A percentile compares a stretch with the other conserved stretches of the same genome.
These are phyloP conservation scores for Daedaleopsis nitida DNA, from an alignment of 768 basidiomycete species.

Conservation along the genomic window DNA sequence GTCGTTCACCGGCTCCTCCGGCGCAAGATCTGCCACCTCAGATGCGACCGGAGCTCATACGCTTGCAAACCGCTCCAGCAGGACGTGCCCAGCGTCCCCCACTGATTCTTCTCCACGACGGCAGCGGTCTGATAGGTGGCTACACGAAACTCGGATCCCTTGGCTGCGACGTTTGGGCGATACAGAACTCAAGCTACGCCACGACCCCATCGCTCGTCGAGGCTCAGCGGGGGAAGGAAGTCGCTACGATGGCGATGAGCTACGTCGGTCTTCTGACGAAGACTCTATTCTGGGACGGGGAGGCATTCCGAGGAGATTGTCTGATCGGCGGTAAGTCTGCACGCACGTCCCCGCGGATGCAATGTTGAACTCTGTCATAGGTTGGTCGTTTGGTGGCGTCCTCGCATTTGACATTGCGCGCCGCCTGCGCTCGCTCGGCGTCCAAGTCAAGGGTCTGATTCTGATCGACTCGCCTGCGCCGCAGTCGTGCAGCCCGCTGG, in stretches of 20 bases:
- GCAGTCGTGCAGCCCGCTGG: slow-evolving; percentile 49
- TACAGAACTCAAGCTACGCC: slow-evolving; percentile 48
- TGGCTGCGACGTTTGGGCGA: slow-evolving; percentile 58
- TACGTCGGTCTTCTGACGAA: slow-evolving; percentile 35
- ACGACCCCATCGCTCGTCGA: background rate
- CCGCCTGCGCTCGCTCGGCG: slow-evolving; percentile 46
- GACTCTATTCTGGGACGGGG: background rate
- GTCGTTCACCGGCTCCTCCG: slow-evolving; percentile 33
- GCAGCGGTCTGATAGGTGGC: slow-evolving; percentile 56
- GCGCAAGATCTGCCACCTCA: slow-evolving; percentile 40
- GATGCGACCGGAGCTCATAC: slow-evolving; percentile 1
- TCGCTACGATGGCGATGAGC: slow-evolving; percentile 21
- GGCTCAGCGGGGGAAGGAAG: background rate
- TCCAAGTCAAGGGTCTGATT: slow-evolving; percentile 55
- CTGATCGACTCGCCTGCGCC: slow-evolving; percentile 72
- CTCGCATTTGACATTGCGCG: slow-evolving; percentile 66
- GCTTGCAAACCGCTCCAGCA: slow-evolving; percentile 3
- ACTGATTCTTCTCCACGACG: slow-evolving; percentile 73
- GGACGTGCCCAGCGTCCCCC: slow-evolving; percentile 33
- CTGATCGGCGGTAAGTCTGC: slow-evolving; percentile 57
- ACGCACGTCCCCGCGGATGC: background rate
- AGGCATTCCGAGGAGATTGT: slow-evolving; percentile 38
- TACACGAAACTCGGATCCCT: slow-evolving; percentile 50
- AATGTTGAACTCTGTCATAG: slow-evolving; percentile 34
- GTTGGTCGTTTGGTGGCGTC: slow-evolving; percentile 82